These are phyloP conservation scores for Lentithecium fluviatile DNA, from an alignment of 495 filamentous ascomycete species.

Conservation along the genomic window DNA sequence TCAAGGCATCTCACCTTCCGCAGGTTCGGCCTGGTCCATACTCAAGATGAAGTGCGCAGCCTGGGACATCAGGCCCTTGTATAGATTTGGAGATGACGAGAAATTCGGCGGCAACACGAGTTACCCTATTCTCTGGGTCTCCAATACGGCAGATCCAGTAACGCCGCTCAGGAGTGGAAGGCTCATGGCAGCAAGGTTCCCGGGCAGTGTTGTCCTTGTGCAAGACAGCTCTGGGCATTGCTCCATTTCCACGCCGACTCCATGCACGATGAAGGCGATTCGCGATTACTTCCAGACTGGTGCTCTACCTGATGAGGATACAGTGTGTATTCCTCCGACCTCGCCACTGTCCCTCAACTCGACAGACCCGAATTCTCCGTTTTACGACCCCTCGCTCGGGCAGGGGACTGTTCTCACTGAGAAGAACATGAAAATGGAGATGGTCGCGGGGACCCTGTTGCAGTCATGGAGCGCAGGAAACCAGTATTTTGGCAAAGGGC, in stretches of 20 bases:
- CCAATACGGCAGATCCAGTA: slow-evolving; percentile 58
- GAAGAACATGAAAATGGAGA: not conserved
- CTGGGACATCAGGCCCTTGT: slow-evolving; percentile 58
- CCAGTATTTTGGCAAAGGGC: not conserved
- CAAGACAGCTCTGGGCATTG: slow-evolving; percentile 54
- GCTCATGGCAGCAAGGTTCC: slow-evolving; percentile 52
- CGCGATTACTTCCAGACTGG: slow-evolving; percentile 41
- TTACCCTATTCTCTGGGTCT: slow-evolving; percentile 55
- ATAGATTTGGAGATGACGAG: slow-evolving; percentile 51
- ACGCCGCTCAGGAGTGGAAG: slow-evolving; percentile 51
- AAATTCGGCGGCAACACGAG: slow-evolving; percentile 50
- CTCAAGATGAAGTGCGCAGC: slow-evolving; percentile 50
- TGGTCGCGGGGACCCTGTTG: not conserved
- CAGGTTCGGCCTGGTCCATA: slow-evolving; percentile 60
- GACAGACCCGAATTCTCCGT: slow-evolving; percentile 14
- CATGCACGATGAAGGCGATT: slow-evolving; percentile 36
- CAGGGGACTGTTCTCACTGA: not conserved
- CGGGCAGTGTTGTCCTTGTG: slow-evolving; percentile 53
- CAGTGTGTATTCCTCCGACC: slow-evolving; percentile 24
- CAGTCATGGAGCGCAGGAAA: not conserved
- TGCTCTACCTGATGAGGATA: slow-evolving; percentile 35
- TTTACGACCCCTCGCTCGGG: slow-evolving; percentile 7
- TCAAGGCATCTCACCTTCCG: slow-evolving; percentile 47
- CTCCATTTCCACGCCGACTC: slow-evolving; percentile 30
- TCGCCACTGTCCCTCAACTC: slow-evolving; percentile 23